These are phyloP conservation scores for Geotrichum carabidarum DNA, from an alignment of 1,139 yeast species.

Conservation along the genomic window DNA sequence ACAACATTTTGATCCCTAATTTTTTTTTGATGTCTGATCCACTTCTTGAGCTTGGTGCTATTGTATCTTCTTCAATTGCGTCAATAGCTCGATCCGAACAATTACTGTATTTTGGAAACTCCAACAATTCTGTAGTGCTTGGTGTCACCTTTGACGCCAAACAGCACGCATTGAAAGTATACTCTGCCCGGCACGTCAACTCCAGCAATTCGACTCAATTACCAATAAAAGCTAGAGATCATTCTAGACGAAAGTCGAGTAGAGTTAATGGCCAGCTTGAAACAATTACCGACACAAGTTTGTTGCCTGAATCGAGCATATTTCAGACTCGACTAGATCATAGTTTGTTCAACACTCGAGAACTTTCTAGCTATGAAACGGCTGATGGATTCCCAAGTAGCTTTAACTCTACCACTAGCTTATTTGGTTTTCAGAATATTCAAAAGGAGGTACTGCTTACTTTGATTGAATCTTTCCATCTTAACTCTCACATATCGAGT, in stretches of 20 bases:
- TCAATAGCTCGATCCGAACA: conserved; percentile 57
- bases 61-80: conserved; percentile 66
- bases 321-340: conserved; percentile 14
- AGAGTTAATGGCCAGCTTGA: conserved; percentile 16
- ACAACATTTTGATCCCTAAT: conserved; percentile 32
- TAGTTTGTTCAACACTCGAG: conserved; percentile 10
- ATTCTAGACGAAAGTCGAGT: conserved; percentile 15
- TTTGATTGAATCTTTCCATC: conserved; percentile 6
- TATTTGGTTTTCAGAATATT: conserved; percentile 6
- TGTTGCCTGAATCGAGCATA: conserved; percentile 11
- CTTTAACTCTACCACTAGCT: background rate
- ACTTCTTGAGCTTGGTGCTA: conserved; percentile 58
- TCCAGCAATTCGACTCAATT: background rate
- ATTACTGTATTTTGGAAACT: conserved; percentile 35
- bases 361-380: conserved; percentile 7
- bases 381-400: conserved; percentile 6
- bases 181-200: conserved; percentile 27
- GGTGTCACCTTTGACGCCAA: conserved; percentile 29
- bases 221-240: conserved; percentile 3
- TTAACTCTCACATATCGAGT: conserved; percentile 1
- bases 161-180: conserved; percentile 24
- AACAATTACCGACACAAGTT: conserved; percentile 5
- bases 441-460: conserved; percentile 14
- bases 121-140: conserved; percentile 22
- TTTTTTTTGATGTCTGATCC: conserved; percentile 67